Base-by-base conservation (phyloP, 2,329 filamentous ascomycete species). In the Trichoderma sp. region DNA sequence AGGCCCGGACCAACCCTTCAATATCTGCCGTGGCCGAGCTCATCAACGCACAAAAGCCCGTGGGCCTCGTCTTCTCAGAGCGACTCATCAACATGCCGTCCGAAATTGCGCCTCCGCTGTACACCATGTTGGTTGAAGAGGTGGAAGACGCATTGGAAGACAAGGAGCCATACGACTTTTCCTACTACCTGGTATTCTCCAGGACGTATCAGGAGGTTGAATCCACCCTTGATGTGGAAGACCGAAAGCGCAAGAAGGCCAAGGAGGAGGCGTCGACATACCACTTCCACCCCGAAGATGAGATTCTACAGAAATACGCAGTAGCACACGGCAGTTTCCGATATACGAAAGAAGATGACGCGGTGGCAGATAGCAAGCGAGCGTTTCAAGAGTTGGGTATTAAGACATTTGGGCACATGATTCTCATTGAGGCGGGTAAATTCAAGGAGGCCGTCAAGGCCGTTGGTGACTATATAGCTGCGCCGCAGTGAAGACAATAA, bases 211-310 rank as follows among this genome's bases (percentile, higher is more conserved):
- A 89, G 55, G 96, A 98, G 83, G 88, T 97, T 34, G 90, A 89
- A 74, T 97, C 94, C 1, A 89, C 87, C 70, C 83, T 98, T 18
- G 91, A 95, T 73, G 84, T 87, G 66, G 89, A 91, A 76, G 76
- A 77, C 49, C 77, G 79, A 64, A 80, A 89, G 71, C 85, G 86
- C 74, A 94, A 91, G 81, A 91, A 90, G 82, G 87, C 84, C 68
- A 86, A 86, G 78, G 81, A 86, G 70, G 83, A 85, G 63, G 81
- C 83, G 10, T 86, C 91, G 74, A 84, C 87, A 39, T 97, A 94
- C 81, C 96, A 94, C 81, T 99, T 98, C 84, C 96, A 99, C 78
- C 91, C 94, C 0, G 96, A 99, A 81, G 96, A 99, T 76, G 96
- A 98, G 83, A 87, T 95, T 63, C 81, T 97, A 75, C 89, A 96